Conservation (phyloP, 495 filamentous ascomycete genomes). For the Emericellopsis terricola region DNA sequence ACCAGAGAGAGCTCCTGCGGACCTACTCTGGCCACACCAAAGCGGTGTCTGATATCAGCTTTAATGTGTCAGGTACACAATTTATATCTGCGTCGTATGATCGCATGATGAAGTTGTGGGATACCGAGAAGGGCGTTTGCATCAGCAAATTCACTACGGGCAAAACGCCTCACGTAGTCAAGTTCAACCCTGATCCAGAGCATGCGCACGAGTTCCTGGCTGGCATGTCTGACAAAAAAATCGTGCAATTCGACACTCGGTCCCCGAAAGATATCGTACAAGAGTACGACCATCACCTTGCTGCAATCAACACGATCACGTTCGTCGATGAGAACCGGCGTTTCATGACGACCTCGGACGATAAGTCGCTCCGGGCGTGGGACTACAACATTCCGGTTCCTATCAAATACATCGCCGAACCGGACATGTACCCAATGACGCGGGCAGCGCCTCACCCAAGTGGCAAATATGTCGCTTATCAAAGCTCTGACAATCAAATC, state of each 20-base stretch:
- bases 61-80: conserved; percentile 60
- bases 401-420: conserved; percentile 82
- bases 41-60: conserved; percentile 75
- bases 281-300: conserved; percentile 96
- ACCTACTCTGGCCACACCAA: conserved; percentile 85
- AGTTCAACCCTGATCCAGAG: conserved; percentile 71
- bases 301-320: conserved; percentile 92
- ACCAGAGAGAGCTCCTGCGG: conserved; percentile 69
- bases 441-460: conserved; percentile 67
- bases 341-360: conserved; percentile 95
- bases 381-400: conserved; percentile 70
- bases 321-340: conserved; percentile 89
- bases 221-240: conserved; percentile 96
- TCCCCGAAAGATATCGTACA: conserved; percentile 64
- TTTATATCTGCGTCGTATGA: conserved; percentile 92
- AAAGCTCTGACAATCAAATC: conserved; percentile 87
- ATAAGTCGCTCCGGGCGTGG: conserved; percentile 90
- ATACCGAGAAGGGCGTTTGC: conserved; percentile 86
- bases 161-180: conserved; percentile 87
- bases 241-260: conserved; percentile 89
- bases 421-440: conserved; percentile 88
- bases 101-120: conserved; percentile 91
- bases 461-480: conserved; percentile 85
- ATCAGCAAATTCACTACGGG: conserved; percentile 73
- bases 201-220: conserved; percentile 79